These are phyloP conservation scores for Suillus ampliporus DNA, from an alignment of 768 basidiomycete species.

Conservation along the genomic window DNA sequence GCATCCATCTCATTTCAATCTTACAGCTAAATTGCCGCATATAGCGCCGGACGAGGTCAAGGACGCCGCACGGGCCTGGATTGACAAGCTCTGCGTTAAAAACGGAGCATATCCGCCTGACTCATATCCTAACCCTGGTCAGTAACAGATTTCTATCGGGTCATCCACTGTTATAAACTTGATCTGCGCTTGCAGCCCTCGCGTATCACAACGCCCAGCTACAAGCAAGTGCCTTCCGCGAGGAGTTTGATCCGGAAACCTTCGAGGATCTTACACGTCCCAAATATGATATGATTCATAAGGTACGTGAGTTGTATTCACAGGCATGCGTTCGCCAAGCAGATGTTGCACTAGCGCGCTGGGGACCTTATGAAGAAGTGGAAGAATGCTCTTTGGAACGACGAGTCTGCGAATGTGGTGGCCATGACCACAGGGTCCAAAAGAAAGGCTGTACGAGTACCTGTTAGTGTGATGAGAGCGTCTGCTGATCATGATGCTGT, in stretches of 20 bases:
- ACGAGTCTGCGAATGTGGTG: conserved; percentile 65
- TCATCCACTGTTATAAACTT: conserved; percentile 2
- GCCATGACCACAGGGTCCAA: conserved; percentile 58
- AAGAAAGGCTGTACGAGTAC: conserved; percentile 68
- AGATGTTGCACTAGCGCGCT: conserved; percentile 53
- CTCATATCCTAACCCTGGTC: conserved; percentile 90
- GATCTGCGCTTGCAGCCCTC: conserved; percentile 56
- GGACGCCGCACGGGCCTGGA: conserved; percentile 71
- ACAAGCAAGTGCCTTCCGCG: conserved; percentile 90
- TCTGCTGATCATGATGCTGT: conserved; percentile 11
- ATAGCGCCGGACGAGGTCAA: conserved; percentile 73
- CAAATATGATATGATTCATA: conserved; percentile 76
- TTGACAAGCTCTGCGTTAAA: conserved; percentile 80
- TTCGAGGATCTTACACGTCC: conserved; percentile 88
- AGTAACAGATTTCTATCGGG: conserved; percentile 27
- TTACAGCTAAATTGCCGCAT: conserved; percentile 13
- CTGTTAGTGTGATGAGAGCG: conserved; percentile 10
- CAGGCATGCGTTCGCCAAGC: conserved; percentile 4
- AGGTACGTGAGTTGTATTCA: conserved; percentile 49
- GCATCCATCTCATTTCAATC: neutral
- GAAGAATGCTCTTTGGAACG: conserved; percentile 66
- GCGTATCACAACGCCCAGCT: conserved; percentile 90
- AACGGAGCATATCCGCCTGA: conserved; percentile 87
- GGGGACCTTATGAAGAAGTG: conserved; percentile 72
- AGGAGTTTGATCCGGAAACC: conserved; percentile 78